Base-by-base conservation (phyloP, 192 early-diverging fungal genomes). In the Entrophospora sp. region DNA sequence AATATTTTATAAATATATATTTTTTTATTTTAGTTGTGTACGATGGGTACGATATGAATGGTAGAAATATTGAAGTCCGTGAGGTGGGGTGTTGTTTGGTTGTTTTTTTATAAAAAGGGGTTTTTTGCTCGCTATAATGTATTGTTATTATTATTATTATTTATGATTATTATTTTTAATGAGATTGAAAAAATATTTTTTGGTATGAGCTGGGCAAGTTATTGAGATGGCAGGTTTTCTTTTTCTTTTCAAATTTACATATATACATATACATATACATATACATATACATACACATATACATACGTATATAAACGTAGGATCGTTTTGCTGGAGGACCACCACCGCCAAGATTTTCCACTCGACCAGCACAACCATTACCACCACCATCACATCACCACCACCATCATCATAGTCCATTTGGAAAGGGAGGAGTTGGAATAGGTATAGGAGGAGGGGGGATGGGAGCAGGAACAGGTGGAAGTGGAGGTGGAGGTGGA, bases 1-100 rank as follows among this genome's bases (percentile, higher is more conserved):
- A n/a, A n/a, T 18, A 35, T 53, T 30, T 52, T 37, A 62, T 42
- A 48, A 44, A 59, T 56, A 67, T 34, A 42, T 56, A 67, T 67
- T 32, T 43, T 73, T 79, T 67, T 52, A 64, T 73, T 59, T 62
- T 75, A 92, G 91, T 83, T 13, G 86, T 86, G 78, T 92, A 88
- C 71, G 81, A 90, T 73, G 81, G 87, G 52, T 87, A 83, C 72
- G 88, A 91, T 52, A 88, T 85, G 89, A 78, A 87, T 67, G 87
- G 87, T 49, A 62, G 84, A 63, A 73, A 78, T 58, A 73, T 93
- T 67, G 86, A 89, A 86, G 91, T 93, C 66, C 78, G 89, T 43
- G 88, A 92, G 84, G 91, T 82, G 74, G 71, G 74, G 18, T 62
- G 64, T 61, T 62, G 30, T 64, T 68, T 68, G 53, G 56, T 68